Evolutionary conservation across 1,284 basidiomycete species (phyloP), one percentile per base, ranked within the genome.

Genomic region (Wolfiporia cocos): DNA sequence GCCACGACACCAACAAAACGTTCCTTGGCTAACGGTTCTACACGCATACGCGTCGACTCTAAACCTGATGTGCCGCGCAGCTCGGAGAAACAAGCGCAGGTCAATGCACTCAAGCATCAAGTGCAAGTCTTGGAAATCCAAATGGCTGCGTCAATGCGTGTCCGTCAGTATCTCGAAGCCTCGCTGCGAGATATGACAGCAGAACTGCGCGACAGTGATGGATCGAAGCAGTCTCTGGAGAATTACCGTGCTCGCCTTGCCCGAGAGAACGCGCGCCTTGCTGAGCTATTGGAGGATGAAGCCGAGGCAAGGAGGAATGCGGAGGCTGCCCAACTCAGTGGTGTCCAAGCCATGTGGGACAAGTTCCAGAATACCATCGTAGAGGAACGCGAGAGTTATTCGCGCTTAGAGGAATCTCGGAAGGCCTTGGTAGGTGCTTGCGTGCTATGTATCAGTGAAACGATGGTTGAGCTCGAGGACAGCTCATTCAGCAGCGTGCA

Each of bases 401-500:
- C 68, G 31, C 71, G 79, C 28, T 58, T 85, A 10, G 84, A 86
- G 50, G 82, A 84, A 50, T 83, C 81, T n/a, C 70, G 78, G 31
- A 83, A 80, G 53, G 80, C 83, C 39, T 56, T 87, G 53, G 84
- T 84, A 58, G 43, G 74, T 61, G 1, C 3, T 18, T 12, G 1
- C 2, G 12, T 24, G 14, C 22, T 17, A 21, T 17, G 30, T 15
- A 23, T 15, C n/a, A 26, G 21, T 37, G 15, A n/a, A 29, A 29
- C 9, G 9, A n/a, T 29, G n/a, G n/a, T 29, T n/a, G 9, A 9
- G 28, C n/a, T 9, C n/a, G 28, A 29, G 28, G 28, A 31, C 51
- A 86, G 81, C 58, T 82, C 29, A 71, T 79, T 14, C 82, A 85
- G 55, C 81, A 86, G 56, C 72, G 78, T n/a, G 72, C 74, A 5